Conservation (phyloP, 2,329 filamentous ascomycete species). For the Hypoxylon sp. region DNA sequence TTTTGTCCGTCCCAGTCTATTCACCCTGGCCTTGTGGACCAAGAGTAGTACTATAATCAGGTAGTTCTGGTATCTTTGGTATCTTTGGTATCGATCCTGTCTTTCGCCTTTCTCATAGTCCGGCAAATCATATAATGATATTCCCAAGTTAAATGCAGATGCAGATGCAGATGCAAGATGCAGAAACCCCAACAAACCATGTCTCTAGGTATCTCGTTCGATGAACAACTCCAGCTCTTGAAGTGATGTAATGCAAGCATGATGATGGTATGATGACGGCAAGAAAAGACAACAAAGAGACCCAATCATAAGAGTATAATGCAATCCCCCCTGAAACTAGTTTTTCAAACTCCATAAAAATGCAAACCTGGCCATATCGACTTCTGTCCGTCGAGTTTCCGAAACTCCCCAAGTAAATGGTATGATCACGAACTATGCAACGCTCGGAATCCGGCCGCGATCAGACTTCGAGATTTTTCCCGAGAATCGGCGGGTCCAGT, state of each 20-base stretch:
- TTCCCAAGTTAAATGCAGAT: constrained; percentile 3
- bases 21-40: constrained; percentile 20
- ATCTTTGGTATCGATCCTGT: constrained; percentile 27
- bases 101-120: constrained; percentile 4
- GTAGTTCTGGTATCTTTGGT: constrained; percentile 7
- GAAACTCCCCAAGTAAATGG: background rate
- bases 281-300: constrained; percentile 1
- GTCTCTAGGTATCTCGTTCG: background rate
- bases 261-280: constrained; percentile 8
- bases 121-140: constrained; percentile 17
- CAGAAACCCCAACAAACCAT: constrained; percentile 7
- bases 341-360: constrained; percentile 33
- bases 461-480: constrained; percentile 70
- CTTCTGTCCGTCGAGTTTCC: constrained; percentile 23
- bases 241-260: constrained; percentile 19
- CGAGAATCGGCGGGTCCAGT: constrained; percentile 79
- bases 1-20: constrained; percentile 25
- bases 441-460: constrained; percentile 72
- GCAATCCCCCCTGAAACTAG: constrained; percentile 7
- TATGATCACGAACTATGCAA: constrained; percentile 63
- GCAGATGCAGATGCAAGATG: constrained; percentile 18
- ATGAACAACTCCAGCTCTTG: constrained; percentile 15
- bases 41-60: background rate
- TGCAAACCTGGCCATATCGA: constrained; percentile 30
- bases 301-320: constrained; percentile 16